Conservation (phyloP, 2,329 filamentous ascomycete species). For the Colletotrichum noveboracense region DNA sequence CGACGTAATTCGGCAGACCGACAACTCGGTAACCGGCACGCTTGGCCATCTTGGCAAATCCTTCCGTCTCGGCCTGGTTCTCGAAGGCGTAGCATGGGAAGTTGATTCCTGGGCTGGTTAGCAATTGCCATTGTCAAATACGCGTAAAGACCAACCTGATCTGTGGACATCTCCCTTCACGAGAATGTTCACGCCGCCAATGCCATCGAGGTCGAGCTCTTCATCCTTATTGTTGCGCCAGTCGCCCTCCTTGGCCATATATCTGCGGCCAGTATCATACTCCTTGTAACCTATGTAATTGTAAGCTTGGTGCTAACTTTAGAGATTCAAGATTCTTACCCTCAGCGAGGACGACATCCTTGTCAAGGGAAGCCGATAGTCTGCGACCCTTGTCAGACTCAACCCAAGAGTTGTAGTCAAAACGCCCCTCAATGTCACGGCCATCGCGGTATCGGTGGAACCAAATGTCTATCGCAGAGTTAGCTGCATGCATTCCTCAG, state of each 20-base stretch:
- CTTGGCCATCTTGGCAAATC: constrained; percentile 99
- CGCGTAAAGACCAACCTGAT: constrained; percentile 66
- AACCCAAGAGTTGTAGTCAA: constrained; percentile 99
- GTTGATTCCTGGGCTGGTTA: constrained; percentile 75
- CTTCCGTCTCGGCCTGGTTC: constrained; percentile 98
- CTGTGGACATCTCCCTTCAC: constrained; percentile 98
- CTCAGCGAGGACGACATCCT: constrained; percentile 86
- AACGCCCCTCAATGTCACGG: constrained; percentile 91
- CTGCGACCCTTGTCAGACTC: constrained; percentile 86
- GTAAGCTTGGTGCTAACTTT: constrained; percentile 17
- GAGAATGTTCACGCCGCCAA: constrained; percentile 95
- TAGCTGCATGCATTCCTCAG: constrained; percentile 7
- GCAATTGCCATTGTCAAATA: too few species aligned
- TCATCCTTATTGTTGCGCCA: constrained; percentile 91
- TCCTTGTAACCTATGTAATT: constrained; percentile 80
- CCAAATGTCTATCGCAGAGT: constrained; percentile 77
- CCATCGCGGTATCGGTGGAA: constrained; percentile 88
- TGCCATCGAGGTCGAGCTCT: constrained; percentile 91
- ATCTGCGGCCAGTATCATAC: constrained; percentile 86
- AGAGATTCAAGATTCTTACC: constrained; percentile 53
- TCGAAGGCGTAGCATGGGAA: constrained; percentile 97
- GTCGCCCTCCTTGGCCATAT: constrained; percentile 92
- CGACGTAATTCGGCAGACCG: constrained; percentile 94
- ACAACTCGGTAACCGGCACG: constrained; percentile 91
- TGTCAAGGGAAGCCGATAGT: constrained; percentile 74